Conservation (phyloP, 805 yeast genomes). For the Metschnikowia aberdeeniae region DNA sequence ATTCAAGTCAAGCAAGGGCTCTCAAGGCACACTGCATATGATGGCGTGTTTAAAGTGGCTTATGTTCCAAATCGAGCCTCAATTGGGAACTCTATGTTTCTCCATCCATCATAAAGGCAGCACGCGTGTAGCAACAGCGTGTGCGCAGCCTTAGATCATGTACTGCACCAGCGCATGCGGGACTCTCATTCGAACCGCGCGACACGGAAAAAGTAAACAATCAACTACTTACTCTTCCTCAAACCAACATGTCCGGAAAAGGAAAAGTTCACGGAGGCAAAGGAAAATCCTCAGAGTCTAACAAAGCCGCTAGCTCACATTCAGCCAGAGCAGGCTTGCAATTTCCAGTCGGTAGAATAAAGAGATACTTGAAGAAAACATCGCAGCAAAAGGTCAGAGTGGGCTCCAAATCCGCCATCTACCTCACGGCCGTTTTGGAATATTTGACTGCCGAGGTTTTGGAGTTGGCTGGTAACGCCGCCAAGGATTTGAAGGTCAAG, state of each 20-base stretch:
- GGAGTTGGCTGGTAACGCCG: conserved; percentile 32
- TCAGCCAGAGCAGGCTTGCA: conserved; percentile 93
- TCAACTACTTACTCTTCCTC: conserved; percentile 11
- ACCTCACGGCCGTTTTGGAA: conserved; percentile 30
- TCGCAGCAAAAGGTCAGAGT: conserved; percentile 82
- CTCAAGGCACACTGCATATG: too few species aligned
- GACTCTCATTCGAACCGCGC: conserved; percentile 4
- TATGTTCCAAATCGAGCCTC: too few species aligned
- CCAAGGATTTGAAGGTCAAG: conserved; percentile 32
- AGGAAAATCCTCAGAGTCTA: conserved; percentile 77
- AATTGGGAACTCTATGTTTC: too few species aligned
- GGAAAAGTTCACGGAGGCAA: conserved; percentile 97
- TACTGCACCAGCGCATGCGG: conserved; percentile 4
- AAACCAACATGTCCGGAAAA: conserved; percentile 58
- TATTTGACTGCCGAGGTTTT: conserved; percentile 30
- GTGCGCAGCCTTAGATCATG: not conserved
- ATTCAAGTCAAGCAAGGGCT: not conserved
- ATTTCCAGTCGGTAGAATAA: conserved; percentile 98
- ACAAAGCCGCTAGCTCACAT: conserved; percentile 77
- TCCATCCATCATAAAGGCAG: not conserved
- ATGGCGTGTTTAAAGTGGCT: not conserved
- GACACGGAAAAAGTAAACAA: conserved; percentile 16
- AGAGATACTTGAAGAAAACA: conserved; percentile 80
- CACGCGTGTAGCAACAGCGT: not conserved
- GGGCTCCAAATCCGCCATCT: conserved; percentile 78